Evolutionary conservation across 176 grass and related monocot species (phyloP), one percentile per base, ranked within the genome.

Genomic region (Triticum timopheevii): DNA sequence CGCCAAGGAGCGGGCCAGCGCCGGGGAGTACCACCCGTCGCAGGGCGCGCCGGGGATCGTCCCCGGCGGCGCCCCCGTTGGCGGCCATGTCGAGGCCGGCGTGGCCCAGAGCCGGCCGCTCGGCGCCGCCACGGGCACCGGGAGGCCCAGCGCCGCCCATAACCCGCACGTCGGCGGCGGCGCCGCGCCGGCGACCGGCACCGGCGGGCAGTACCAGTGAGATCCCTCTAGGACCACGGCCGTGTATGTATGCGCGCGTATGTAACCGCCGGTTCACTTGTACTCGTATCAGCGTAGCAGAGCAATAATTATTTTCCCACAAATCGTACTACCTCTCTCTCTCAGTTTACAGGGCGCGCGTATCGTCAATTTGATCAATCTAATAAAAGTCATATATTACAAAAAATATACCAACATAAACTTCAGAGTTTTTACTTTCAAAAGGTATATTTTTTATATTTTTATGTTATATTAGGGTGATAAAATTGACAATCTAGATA

Each of bases 151-250:
- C 49, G 88, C 83, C 8, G 92, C 84, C 16, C 92, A 91, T 28
- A 87, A 89, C 84, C 89, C 89, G 33, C 81, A 39, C 24, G 83
- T 68, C 20, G 92, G 76, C 2, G 84, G 79, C 52, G 82, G 81
- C 28, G 68, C 80, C 36, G 16, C 83, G 16, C 75, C 65, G 30
- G 50, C 79, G 23, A 30, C 61, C 3, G 78, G 85, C 44, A 90
- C 85, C 58, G 65, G 91, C 10, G 83, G 62, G 9, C 88, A 58
- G 84, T 86, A 86, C 83, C 87, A 88, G 87, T 83, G 86, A 88
- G 79, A 3, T 3, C 42, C 2, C 40, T n/a, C n/a, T 45, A 45
- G 50, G 30, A 2, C 8, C 47, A 16, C 3, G n/a, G 28, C 2
- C n/a, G 8, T 73, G 70, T 24, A 16, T 73, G 70, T 24, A 52